Evolutionary conservation across 139 green algal species (phyloP).

Genomic region (Coelastrella sp.): DNA sequence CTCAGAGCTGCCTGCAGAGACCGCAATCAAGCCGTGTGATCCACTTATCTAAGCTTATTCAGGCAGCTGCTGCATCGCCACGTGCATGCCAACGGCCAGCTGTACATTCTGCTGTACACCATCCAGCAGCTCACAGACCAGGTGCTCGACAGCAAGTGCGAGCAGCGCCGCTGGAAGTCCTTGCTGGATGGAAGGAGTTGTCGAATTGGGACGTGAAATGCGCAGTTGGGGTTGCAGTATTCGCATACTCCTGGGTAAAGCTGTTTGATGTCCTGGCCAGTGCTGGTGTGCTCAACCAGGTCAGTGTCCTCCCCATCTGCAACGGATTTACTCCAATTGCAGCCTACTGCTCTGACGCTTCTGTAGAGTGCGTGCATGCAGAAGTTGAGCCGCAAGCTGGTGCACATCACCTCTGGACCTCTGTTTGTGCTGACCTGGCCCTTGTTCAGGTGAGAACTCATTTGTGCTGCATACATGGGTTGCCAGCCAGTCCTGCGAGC

Average conservation of each 20-base stretch:
- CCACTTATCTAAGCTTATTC: neutral
- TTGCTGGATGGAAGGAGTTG: neutral
- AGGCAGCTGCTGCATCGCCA: neutral
- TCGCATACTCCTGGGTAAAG: constrained; percentile 71
- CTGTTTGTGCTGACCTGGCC: constrained; percentile 90
- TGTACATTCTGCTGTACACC: too few species aligned
- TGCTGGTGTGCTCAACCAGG: constrained; percentile 69
- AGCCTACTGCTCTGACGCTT: too few species aligned
- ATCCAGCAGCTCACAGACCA: neutral
- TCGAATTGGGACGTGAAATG: constrained; percentile 43
- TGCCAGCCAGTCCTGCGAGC: too few species aligned
- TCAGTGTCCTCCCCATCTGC: constrained; percentile 11
- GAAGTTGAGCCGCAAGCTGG: constrained; percentile 93
- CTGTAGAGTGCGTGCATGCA: constrained; percentile 38
- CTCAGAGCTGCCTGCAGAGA: neutral
- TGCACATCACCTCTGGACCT: constrained; percentile 92
- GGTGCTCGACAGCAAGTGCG: neutral
- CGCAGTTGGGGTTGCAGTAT: constrained; percentile 33
- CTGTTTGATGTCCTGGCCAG: constrained; percentile 68
- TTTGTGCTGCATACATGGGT: too few species aligned
- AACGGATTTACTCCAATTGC: too few species aligned
- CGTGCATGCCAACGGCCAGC: neutral
- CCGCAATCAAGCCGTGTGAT: neutral
- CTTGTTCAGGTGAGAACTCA: constrained; percentile 82
- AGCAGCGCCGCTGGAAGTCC: neutral